A percentile compares a stretch with the other conserved stretches of the same genome.
Evolutionary conservation across 2,329 filamentous ascomycete genomes (phyloP).

Genomic region (Alternaria gaisen): DNA sequence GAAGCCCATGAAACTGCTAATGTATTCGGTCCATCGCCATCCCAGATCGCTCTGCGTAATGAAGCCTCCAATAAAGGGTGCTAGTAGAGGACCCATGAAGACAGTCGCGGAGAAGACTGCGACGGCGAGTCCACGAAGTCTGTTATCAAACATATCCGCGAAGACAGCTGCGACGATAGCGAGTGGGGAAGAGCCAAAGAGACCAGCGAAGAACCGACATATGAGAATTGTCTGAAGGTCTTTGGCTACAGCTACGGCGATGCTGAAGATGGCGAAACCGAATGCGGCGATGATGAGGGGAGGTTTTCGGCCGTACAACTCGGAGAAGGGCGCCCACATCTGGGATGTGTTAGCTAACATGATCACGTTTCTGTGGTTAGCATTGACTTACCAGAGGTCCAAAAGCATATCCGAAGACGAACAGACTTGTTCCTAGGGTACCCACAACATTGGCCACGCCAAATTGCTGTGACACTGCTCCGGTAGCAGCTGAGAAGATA

Average conservation of each 20-base stretch:
- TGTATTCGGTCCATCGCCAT: slow-evolving; percentile 65
- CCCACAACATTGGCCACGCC: slow-evolving; percentile 41
- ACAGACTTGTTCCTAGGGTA: slow-evolving; percentile 46
- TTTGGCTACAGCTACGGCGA: slow-evolving; percentile 60
- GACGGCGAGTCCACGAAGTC: slow-evolving; percentile 52
- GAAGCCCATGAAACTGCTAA: slow-evolving; percentile 66
- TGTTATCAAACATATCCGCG: slow-evolving; percentile 65
- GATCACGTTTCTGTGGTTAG: not conserved
- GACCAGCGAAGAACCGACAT: slow-evolving; percentile 63
- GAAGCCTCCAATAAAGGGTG: slow-evolving; percentile 65
- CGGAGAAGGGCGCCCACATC: slow-evolving; percentile 61
- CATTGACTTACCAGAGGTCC: slow-evolving; percentile 43
- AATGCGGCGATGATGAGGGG: slow-evolving; percentile 60
- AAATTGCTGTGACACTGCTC: slow-evolving; percentile 40
- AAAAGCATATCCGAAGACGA: slow-evolving; percentile 51
- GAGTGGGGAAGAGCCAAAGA: slow-evolving; percentile 64
- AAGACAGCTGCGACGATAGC: slow-evolving; percentile 64
- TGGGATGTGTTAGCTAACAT: slow-evolving; percentile 20
- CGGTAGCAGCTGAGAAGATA: slow-evolving; percentile 53
- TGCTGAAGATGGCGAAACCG: slow-evolving; percentile 61
- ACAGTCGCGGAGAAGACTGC: slow-evolving; percentile 62
- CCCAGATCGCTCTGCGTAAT: slow-evolving; percentile 59
- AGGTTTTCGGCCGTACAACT: slow-evolving; percentile 60
- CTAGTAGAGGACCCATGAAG: slow-evolving; percentile 61
- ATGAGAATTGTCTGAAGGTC: slow-evolving; percentile 64